A percentile compares a stretch with the other conserved stretches of the same genome.
Conservation (phyloP, 768 basidiomycete genomes). For the Wakefieldia striispora region DNA sequence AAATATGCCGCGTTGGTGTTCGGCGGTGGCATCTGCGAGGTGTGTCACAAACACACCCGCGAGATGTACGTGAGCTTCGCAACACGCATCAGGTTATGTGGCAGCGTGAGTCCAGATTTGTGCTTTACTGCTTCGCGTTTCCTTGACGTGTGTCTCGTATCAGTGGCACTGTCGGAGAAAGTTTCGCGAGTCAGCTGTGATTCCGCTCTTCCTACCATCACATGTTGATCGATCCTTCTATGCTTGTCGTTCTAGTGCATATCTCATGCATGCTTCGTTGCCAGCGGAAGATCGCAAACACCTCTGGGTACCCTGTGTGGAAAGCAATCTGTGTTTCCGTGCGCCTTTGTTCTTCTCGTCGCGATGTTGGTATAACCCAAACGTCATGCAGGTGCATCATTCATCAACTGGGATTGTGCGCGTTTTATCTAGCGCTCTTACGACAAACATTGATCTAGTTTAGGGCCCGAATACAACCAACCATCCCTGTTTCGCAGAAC, state of each 20-base stretch:
- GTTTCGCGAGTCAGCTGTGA: constrained; percentile 15
- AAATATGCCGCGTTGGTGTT: constrained; percentile 67
- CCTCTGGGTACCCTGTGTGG: constrained; percentile 23
- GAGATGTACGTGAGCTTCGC: constrained; percentile 48
- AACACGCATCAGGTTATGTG: constrained; percentile 46
- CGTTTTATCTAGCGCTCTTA: not conserved
- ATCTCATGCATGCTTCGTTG: constrained; percentile 7
- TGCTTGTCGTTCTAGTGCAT: constrained; percentile 19
- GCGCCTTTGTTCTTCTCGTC: not conserved
- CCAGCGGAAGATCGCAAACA: not conserved
- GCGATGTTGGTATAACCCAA: not conserved
- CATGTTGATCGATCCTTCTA: not conserved
- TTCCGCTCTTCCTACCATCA: not conserved
- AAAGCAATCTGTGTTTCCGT: constrained; percentile 24
- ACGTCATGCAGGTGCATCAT: not conserved
- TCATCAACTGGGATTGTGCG: constrained; percentile 10
- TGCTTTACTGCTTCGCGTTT: not conserved
- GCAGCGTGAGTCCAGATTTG: constrained; percentile 27
- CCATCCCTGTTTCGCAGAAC: constrained; percentile 15
- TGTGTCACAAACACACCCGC: constrained; percentile 42
- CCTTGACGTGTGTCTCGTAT: not conserved
- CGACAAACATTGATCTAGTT: not conserved
- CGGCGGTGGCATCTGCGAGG: constrained; percentile 54
- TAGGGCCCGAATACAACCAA: constrained; percentile 18
- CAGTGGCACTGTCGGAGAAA: constrained; percentile 22